Base-by-base conservation (phyloP, 116 monocot species). In the Thalassia testudinum region DNA sequence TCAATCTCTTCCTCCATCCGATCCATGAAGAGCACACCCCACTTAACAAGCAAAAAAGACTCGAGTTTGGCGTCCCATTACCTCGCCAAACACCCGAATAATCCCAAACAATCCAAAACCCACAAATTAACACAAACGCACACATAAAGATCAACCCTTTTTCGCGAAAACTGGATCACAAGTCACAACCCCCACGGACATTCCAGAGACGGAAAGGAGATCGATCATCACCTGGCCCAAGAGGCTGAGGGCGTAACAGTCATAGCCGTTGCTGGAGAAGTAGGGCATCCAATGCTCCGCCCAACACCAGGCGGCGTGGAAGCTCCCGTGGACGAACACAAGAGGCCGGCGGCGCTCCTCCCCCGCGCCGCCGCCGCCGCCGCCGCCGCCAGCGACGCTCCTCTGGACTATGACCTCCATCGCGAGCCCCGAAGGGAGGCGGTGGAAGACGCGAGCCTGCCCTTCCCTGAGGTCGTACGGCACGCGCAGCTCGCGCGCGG, bases 281-380 rank as follows among this genome's bases (percentile, higher is more conserved):
- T 78, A 91, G 21, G 91, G 79, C 0, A 85, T 54, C 79, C 76
- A 91, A 53, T 79, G 74, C 66, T 91, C 91, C 0, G 86, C 91
- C 91, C 91, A 91, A 79, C 91, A 86, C 86, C 91, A 91, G 20
- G 91, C 86, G 23, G 86, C 79, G 49, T 91, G 91, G 69, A 91
- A 91, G 69, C 91, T 91, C 20, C 91, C 86, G 47, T 86, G 91
- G 13, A 91, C 69, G 52, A 91, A 81, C 16, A 86, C 91, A 53
- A 86, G 66, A 2, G 91, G 74, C 21, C 70, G 71, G 0, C 19
- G 27, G 1, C 17, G n/a, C 12, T 24, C 24, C 26, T 16, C 12
- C 16, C 0, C 19, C 17, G 15, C 57, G 18, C 21, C 19, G 19
- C 45, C 21, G 18, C 6, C n/a, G 0, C 0, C 34, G 13, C 21